Evolutionary conservation across 768 basidiomycete species (phyloP).

Genomic region (Termitomyces sp.): DNA sequence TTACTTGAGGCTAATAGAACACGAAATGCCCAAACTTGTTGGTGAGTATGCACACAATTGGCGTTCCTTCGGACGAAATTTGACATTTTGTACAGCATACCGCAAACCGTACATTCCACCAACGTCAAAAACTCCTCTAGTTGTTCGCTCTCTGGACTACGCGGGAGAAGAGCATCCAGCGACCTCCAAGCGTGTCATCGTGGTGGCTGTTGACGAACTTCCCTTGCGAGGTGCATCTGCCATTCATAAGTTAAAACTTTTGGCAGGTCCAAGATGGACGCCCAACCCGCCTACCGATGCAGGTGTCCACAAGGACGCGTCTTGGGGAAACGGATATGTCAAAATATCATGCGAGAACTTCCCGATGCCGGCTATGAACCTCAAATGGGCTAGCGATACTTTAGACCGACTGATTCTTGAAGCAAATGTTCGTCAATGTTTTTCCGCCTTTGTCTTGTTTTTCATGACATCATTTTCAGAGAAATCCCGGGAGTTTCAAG

Average conservation of each 20-base stretch:
- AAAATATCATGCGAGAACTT: constrained; percentile 92
- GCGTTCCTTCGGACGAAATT: neutral
- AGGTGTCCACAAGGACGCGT: constrained; percentile 49
- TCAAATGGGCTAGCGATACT: constrained; percentile 91
- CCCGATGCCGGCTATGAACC: constrained; percentile 78
- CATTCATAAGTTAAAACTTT: constrained; percentile 80
- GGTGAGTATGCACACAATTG: constrained; percentile 35
- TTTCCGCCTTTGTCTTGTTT: neutral
- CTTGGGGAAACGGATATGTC: constrained; percentile 73
- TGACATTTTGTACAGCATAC: constrained; percentile 52
- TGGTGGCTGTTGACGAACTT: constrained; percentile 72
- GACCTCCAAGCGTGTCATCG: constrained; percentile 66
- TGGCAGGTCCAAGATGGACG: constrained; percentile 89
- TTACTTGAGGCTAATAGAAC: constrained; percentile 83
- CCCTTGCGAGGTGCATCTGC: constrained; percentile 64
- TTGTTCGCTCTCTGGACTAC: constrained; percentile 75
- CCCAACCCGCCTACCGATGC: constrained; percentile 69
- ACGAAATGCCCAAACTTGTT: constrained; percentile 84
- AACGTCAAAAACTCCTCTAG: constrained; percentile 51
- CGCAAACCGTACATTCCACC: constrained; percentile 80
- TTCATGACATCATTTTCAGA: constrained; percentile 27
- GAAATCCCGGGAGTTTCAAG: constrained; percentile 44
- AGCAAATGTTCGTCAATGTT: constrained; percentile 70
- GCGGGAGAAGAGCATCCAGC: constrained; percentile 76
- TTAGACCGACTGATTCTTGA: constrained; percentile 75